These are phyloP conservation scores for Fusarium hainanense DNA, from an alignment of 2,329 filamentous ascomycete genomes.

Conservation along the genomic window DNA sequence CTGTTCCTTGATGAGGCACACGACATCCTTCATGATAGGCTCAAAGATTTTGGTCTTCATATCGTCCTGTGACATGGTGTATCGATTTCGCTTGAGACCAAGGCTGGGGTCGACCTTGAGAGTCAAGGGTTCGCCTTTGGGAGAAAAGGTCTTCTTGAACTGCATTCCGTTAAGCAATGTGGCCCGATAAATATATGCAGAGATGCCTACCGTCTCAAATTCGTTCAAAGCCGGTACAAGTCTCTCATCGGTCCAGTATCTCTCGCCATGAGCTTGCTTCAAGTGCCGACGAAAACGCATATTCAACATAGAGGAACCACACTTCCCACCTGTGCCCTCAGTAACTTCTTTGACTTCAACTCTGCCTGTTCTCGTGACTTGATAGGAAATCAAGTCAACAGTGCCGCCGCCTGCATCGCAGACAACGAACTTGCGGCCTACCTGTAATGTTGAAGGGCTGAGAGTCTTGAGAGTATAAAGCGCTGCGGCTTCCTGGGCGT, in stretches of 20 bases:
- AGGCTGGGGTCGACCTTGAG: slow-evolving; percentile 52
- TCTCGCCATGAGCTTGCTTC: slow-evolving; percentile 56
- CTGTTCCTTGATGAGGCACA: slow-evolving; percentile 56
- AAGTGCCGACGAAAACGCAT: slow-evolving; percentile 59
- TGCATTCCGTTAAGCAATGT: slow-evolving; percentile 37
- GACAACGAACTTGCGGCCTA: slow-evolving; percentile 62
- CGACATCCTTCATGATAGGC: slow-evolving; percentile 57
- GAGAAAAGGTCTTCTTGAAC: slow-evolving; percentile 54
- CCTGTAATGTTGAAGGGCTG: slow-evolving; percentile 54
- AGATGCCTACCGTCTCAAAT: slow-evolving; percentile 55
- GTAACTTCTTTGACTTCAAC: slow-evolving; percentile 62
- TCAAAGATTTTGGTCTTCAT: slow-evolving; percentile 70
- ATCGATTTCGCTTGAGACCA: slow-evolving; percentile 48
- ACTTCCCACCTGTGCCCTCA: slow-evolving; percentile 61
- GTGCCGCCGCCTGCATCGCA: slow-evolving; percentile 67
- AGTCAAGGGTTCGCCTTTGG: slow-evolving; percentile 50
- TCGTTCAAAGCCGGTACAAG: slow-evolving; percentile 55
- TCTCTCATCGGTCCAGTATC: slow-evolving; percentile 57
- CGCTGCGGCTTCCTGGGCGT: slow-evolving; percentile 60
- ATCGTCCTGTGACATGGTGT: slow-evolving; percentile 60
- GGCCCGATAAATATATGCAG: slow-evolving; percentile 43
- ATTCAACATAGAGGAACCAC: slow-evolving; percentile 62
- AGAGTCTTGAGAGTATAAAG: slow-evolving; percentile 60
- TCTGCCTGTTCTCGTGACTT: slow-evolving; percentile 55
- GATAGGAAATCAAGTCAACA: slow-evolving; percentile 65